phyloP scores from a whole-genome alignment of 2,329 filamentous ascomycete species.

The Rosellinia necatrix region DNA sequence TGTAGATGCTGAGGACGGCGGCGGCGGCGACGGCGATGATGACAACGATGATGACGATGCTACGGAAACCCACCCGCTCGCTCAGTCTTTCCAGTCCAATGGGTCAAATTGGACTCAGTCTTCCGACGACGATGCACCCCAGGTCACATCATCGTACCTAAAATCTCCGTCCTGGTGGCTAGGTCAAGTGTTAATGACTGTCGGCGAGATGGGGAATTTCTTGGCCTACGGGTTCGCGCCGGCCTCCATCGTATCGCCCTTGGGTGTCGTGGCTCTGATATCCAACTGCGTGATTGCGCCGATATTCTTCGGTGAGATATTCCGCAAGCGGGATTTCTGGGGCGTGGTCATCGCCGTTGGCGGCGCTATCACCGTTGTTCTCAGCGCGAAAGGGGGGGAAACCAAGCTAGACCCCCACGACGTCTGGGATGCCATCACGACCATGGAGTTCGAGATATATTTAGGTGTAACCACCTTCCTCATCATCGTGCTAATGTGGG shows the following conservation, averaged over 20 bases:
- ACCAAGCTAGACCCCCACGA: slow-evolving; percentile 88
- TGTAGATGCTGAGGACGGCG: slow-evolving; percentile 46
- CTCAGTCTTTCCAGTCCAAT: slow-evolving; percentile 54
- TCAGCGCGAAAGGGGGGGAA: slow-evolving; percentile 88
- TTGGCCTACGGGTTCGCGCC: slow-evolving; percentile 97
- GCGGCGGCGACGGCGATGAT: slow-evolving; percentile 41
- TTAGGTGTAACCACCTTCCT: slow-evolving; percentile 74
- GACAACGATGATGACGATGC: slow-evolving; percentile 43
- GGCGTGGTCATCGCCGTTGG: slow-evolving; percentile 86
- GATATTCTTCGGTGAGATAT: slow-evolving; percentile 87
- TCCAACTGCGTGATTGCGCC: slow-evolving; percentile 98
- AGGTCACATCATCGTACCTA: slow-evolving; percentile 72
- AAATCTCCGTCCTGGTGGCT: slow-evolving; percentile 95
- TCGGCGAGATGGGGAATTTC: slow-evolving; percentile 96
- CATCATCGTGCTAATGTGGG: slow-evolving; percentile 79
- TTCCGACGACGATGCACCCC: slow-evolving; percentile 42
- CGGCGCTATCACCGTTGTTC: slow-evolving; percentile 88
- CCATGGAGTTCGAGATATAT: slow-evolving; percentile 89
- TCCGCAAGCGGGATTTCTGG: slow-evolving; percentile 81
- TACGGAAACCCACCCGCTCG: slow-evolving; percentile 57
- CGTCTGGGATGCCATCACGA: slow-evolving; percentile 86
- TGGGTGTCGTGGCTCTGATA: slow-evolving; percentile 94
- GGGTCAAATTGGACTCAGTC: slow-evolving; percentile 46
- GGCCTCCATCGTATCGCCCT: slow-evolving; percentile 92
- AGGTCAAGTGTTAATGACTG: slow-evolving; percentile 87